These are phyloP conservation scores for Picea sitchensis DNA, from an alignment of 75 land plant species.

Conservation along the genomic window DNA sequence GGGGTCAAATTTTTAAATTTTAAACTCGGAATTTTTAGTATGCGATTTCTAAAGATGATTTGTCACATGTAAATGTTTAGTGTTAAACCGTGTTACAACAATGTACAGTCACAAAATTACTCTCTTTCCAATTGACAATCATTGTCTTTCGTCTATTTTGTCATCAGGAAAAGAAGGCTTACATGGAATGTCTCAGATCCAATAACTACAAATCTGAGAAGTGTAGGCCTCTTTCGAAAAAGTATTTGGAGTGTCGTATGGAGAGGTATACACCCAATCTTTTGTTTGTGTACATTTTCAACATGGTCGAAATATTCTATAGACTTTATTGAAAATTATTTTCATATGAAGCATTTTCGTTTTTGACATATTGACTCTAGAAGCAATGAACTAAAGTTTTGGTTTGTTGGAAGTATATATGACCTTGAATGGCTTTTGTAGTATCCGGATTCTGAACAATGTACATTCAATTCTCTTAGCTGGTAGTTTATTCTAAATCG, in stretches of 20 bases:
- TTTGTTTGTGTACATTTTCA: neutral
- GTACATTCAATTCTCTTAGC: too few relatives aligned
- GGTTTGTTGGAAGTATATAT: too few relatives aligned
- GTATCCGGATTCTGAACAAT: too few relatives aligned
- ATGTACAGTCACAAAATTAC: neutral
- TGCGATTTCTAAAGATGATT: neutral
- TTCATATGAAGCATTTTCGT: too few relatives aligned
- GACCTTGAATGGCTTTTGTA: too few relatives aligned
- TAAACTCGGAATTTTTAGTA: neutral
- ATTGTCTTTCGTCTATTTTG: conserved; percentile 3
- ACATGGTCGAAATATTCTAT: too few relatives aligned
- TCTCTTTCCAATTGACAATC: neutral
- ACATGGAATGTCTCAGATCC: conserved; percentile 71
- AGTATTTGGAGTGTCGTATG: conserved; percentile 92
- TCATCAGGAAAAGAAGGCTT: conserved; percentile 81
- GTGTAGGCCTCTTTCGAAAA: conserved; percentile 73
- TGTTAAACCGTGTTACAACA: neutral
- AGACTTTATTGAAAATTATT: too few relatives aligned
- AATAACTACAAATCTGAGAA: conserved; percentile 67
- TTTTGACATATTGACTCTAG: too few relatives aligned
- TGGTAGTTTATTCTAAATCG: too few relatives aligned
- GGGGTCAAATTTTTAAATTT: neutral
- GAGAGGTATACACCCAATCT: conserved; percentile 40
- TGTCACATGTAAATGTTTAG: neutral
- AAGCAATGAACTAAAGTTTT: too few relatives aligned